Base-by-base conservation (phyloP, 2,329 filamentous ascomycete species). In the Ascochyta pisi region DNA sequence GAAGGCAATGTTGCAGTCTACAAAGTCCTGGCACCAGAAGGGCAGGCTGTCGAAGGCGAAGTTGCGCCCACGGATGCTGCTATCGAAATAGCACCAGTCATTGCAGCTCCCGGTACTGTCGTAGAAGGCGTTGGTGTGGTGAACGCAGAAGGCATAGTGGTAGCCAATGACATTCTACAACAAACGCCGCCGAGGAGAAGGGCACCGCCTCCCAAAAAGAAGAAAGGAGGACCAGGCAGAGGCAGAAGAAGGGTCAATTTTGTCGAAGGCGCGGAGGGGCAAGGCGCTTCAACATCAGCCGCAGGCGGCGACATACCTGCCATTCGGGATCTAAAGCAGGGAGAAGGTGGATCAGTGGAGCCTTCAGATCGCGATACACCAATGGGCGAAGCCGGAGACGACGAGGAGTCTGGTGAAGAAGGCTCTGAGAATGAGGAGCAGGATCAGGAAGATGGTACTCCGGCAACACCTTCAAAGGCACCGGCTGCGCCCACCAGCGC, bases 1-100 rank as follows among this genome's bases (percentile, higher is more conserved):
- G 83, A 82, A 23, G 93, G 93, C 23, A 94, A 94, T 65, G 84
- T 91, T 9, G 91, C 90, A 58, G 88, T 94, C 2, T 92, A 95
- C 73, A 91, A 96, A 67, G 87, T 95, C 7, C 89, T 91, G 19
- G 83, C 96, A 4, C 85, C 87, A 5, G 90, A 94, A 54, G 92
- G 92, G 0, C 90, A 95, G 71, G 80, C 81, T 5, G 84, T 96
- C 0, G 90, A 94, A 61, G 92, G 92, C 53, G 92, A 96, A 71
- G 88, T 96, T 46, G 85, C 91, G 55, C 79, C 82, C 34, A 79
- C 82, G 42, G 78, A 82, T 49, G 79, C 80, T 51, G 73, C 78
- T 26, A 74, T 79, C 43, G 76, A 78, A 39, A 80, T 81, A 39
- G 76, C 65, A 24, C 71, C 74, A 6, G 75, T 77, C 8, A 72